Conservation (phyloP, 805 yeast species). For the Yarrowia divulgata region DNA sequence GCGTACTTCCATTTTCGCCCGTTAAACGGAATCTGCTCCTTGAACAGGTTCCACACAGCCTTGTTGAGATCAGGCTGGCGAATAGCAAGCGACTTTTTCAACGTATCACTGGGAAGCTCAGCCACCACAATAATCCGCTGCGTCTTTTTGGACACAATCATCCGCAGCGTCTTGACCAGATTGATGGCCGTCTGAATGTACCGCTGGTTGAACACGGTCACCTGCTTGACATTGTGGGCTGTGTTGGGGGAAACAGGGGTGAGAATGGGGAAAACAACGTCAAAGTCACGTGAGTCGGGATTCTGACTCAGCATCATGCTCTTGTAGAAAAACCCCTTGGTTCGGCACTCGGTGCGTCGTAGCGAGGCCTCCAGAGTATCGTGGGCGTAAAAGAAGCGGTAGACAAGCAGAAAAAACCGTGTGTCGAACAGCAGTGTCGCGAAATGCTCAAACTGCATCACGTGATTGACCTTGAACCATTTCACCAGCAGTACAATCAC, state of each 20-base stretch:
- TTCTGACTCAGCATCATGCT: conserved; percentile 6
- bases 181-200: conserved; percentile 53
- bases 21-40: conserved; percentile 84
- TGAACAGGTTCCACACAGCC: conserved; percentile 76
- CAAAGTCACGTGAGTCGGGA: conserved; percentile 7
- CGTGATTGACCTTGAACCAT: conserved; percentile 83
- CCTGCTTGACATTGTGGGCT: conserved; percentile 30
- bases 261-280: conserved; percentile 5
- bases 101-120: conserved; percentile 65
- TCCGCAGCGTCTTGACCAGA: conserved; percentile 62
- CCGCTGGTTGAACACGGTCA: conserved; percentile 41
- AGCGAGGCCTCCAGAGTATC: conserved; percentile 43
- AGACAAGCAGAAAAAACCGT: conserved; percentile 57
- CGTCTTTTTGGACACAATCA: conserved; percentile 69
- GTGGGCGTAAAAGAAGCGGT: conserved; percentile 49
- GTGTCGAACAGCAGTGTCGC: conserved; percentile 77
- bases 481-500: conserved; percentile 61
- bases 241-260: conserved; percentile 32
- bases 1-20: conserved; percentile 93
- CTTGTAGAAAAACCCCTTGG: conserved; percentile 30
- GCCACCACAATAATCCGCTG: conserved; percentile 72
- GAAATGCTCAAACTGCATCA: conserved; percentile 79
- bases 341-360: conserved; percentile 27
- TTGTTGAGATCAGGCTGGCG: conserved; percentile 68
- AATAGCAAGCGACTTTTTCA: conserved; percentile 64